Percentiles rank a stretch among this genome's conserved stretches.
Conservation (phyloP, 2,329 filamentous ascomycete species). For the Dothistroma septosporum region DNA sequence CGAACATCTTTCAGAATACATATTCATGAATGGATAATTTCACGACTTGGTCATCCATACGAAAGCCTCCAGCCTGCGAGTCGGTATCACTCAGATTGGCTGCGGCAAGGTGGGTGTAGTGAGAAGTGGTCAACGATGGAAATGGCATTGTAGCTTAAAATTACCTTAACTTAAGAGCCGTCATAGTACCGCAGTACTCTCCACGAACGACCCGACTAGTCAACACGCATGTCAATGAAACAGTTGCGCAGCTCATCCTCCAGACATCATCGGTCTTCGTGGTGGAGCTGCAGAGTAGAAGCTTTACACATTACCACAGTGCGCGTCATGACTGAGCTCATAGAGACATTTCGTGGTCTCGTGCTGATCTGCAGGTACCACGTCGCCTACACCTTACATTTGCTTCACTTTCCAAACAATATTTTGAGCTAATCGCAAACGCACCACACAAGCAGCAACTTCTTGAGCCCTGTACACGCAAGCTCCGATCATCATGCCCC, state of each 20-base stretch:
- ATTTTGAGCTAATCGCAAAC: background rate
- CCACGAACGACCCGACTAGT: no score
- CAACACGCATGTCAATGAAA: background rate
- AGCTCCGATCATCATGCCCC: slow-evolving; percentile 30
- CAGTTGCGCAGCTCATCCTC: background rate
- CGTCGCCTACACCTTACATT: background rate
- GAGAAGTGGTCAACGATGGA: background rate
- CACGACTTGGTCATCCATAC: background rate
- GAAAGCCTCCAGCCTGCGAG: background rate
- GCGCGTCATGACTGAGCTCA: background rate
- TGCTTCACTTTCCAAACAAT: background rate
- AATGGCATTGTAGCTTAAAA: no score
- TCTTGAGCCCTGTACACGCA: background rate
- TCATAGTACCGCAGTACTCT: no score
- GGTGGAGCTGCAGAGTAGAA: slow-evolving; percentile 1
- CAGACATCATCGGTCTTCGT: background rate
- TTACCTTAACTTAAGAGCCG: no score
- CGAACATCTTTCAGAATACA: slow-evolving; percentile 22
- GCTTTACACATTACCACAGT: background rate
- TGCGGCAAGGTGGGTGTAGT: background rate
- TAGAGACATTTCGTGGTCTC: background rate
- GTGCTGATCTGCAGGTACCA: slow-evolving; percentile 5
- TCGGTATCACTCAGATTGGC: background rate
- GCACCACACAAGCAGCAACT: background rate
- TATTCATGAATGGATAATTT: slow-evolving; percentile 19